These are phyloP conservation scores for Dillenia suffruticosa DNA, from an alignment of 164 flowering plant genomes.

Conservation along the genomic window DNA sequence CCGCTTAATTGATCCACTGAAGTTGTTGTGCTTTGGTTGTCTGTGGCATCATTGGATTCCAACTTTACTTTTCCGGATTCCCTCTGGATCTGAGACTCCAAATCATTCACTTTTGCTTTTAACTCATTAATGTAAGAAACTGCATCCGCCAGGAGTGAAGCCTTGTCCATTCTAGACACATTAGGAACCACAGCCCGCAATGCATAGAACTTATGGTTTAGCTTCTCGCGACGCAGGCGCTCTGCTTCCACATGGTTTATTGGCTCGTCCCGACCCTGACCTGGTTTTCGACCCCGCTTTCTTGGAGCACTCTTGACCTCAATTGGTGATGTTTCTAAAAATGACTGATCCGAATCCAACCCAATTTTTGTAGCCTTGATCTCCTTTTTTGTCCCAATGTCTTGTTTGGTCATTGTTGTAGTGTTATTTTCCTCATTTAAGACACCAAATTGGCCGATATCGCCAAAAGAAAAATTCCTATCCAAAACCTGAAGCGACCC, in stretches of 20 bases:
- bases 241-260: slow-evolving; percentile 87
- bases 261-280: slow-evolving; percentile 36
- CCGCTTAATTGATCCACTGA: slow-evolving; percentile 16
- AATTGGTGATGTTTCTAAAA: not conserved
- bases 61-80: slow-evolving; percentile 25
- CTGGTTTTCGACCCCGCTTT: slow-evolving; percentile 71
- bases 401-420: not conserved
- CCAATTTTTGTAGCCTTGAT: not conserved
- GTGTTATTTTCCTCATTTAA: slow-evolving; percentile 5
- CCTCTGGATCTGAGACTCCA: slow-evolving; percentile 33
- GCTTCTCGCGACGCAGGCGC: slow-evolving; percentile 83
- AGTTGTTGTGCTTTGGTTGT: slow-evolving; percentile 29
- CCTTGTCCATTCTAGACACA: slow-evolving; percentile 90
- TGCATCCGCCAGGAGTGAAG: slow-evolving; percentile 71
- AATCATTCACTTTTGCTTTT: slow-evolving; percentile 35
- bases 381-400: slow-evolving; percentile 5
- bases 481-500: slow-evolving; percentile 17
- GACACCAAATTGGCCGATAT: slow-evolving; percentile 26
- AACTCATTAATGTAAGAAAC: slow-evolving; percentile 68
- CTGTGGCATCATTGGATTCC: slow-evolving; percentile 13
- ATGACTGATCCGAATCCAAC: slow-evolving; percentile 43
- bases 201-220: slow-evolving; percentile 79
- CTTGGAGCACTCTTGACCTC: slow-evolving; percentile 25
- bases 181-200: slow-evolving; percentile 81
- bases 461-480: slow-evolving; percentile 29